phyloP scores from a whole-genome alignment of 495 filamentous ascomycete genomes.

The Margaritispora aquatica region DNA sequence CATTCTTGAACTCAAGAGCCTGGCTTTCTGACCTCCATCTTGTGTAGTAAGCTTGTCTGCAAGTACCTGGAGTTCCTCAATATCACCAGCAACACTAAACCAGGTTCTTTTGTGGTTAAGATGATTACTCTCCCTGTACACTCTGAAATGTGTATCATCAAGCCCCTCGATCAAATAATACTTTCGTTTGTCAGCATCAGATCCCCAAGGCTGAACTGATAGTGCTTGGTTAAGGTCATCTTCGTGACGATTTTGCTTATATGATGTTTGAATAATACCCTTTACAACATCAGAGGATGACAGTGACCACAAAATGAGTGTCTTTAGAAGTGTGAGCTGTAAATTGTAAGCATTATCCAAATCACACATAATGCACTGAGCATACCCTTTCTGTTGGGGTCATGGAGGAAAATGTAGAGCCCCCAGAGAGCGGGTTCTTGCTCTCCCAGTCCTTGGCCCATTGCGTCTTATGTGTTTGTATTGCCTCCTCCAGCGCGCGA shows the following conservation, averaged over 20 bases:
- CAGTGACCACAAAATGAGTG: conserved; percentile 84
- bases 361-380: background rate
- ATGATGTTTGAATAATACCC: conserved; percentile 73
- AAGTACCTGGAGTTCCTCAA: conserved; percentile 75
- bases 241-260: conserved; percentile 84
- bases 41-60: conserved; percentile 63
- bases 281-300: conserved; percentile 80
- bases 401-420: conserved; percentile 73
- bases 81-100: conserved; percentile 87
- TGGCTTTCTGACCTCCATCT: conserved; percentile 74
- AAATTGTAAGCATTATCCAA: conserved; percentile 17
- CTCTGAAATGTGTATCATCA: conserved; percentile 87
- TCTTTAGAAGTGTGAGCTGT: conserved; percentile 74
- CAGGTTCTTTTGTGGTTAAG: conserved; percentile 70
- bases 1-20: conserved; percentile 71
- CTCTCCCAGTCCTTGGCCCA: conserved; percentile 87
- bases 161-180: conserved; percentile 93
- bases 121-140: conserved; percentile 94
- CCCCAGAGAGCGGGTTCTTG: conserved; percentile 75
- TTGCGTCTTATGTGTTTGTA: conserved; percentile 76
- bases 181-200: conserved; percentile 81
- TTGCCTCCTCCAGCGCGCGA: conserved; percentile 88
- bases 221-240: conserved; percentile 90
- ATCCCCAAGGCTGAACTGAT: conserved; percentile 91
- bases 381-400: conserved; percentile 70